phyloP scores from a whole-genome alignment of 2,329 filamentous ascomycete species.

The Aspergillus tanneri region DNA sequence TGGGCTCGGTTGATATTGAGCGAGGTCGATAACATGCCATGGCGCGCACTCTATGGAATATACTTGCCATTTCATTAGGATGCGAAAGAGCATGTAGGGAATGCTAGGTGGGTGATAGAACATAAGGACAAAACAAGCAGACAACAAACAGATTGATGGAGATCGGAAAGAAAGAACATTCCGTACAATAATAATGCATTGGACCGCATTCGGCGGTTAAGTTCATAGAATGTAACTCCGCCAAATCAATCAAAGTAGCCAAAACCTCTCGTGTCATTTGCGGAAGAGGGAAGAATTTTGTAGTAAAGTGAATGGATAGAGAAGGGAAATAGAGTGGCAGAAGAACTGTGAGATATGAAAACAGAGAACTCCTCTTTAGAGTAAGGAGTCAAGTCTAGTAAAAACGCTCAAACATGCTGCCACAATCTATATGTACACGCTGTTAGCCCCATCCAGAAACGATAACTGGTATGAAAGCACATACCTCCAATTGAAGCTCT shows the following conservation, averaged over 20 bases:
- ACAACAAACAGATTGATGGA: slow-evolving; percentile 17
- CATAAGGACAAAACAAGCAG: slow-evolving; percentile 7
- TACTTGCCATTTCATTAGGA: slow-evolving; percentile 1
- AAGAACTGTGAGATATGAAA: slow-evolving; percentile 6
- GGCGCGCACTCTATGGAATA: slow-evolving; percentile 10
- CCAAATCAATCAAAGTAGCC: slow-evolving; percentile 23
- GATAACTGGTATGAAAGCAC: slow-evolving; percentile 22
- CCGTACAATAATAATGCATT: slow-evolving; percentile 31
- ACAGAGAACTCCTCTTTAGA: slow-evolving; percentile 52
- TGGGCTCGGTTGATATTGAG: not conserved
- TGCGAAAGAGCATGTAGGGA: slow-evolving; percentile 1
- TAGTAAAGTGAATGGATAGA: slow-evolving; percentile 9
- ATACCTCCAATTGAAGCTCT: slow-evolving; percentile 92
- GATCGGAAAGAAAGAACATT: slow-evolving; percentile 19
- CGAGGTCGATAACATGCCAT: not conserved
- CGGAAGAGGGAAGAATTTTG: slow-evolving; percentile 15
- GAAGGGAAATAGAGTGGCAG: slow-evolving; percentile 8
- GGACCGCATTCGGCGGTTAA: slow-evolving; percentile 20
- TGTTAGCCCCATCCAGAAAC: slow-evolving; percentile 2
- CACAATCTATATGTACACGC: slow-evolving; percentile 59
- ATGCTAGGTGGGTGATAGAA: slow-evolving; percentile 5
- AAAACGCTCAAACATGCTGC: slow-evolving; percentile 97
- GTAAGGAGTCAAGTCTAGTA: slow-evolving; percentile 90
- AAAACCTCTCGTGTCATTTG: slow-evolving; percentile 17
- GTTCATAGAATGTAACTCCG: slow-evolving; percentile 20